Base-by-base conservation (phyloP, 2,329 filamentous ascomycete genomes). In the Clonostachys sp. region DNA sequence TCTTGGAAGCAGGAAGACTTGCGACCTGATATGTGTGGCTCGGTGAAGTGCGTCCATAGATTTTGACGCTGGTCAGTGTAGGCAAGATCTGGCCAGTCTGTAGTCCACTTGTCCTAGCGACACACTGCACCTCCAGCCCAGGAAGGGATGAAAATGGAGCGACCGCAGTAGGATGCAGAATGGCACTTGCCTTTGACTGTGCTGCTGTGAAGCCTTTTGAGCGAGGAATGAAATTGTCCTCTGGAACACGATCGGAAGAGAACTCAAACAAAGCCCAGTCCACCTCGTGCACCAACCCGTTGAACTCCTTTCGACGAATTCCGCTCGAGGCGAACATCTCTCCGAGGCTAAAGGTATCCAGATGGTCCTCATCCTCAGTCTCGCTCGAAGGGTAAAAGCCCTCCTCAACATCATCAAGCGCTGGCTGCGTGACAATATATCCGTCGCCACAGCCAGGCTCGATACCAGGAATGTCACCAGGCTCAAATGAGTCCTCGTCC, bases 191-290 rank as follows among this genome's bases (percentile, higher is more conserved):
- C n/a, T 51, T 35, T 53, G 9, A 44, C 43, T 44, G 46, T 42
- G 47, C 49, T 2, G 51, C 51, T 5, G 51, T 49, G 9, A 41
- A 44, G 33, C 47, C 48, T 18, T 52, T 35, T 16, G 60, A 50
- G 41, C 56, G 46, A 3, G 81, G 81, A 18, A 96, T 85, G 12
- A 80, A 67, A 56, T 96, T 96, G 50, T 81, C 78, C 1, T 78
- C 73, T 4, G 92, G 88, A 13, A 84, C 71, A 2, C 92, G 82
- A 12, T 84, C 78, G 5, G 84, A 74, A 12, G 86, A 73, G 53
- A 97, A 89, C 55, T 88, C 83, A 56, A 97, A 91, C 3, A 97
- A 72, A 0, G 91, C 91, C 92, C 92, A 97, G 64, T 97, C 92
- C 41, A 97, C 91, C 64, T 97, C 92, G 62, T 96, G 92, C 6